Percentiles rank a stretch among this genome's conserved stretches.
These are phyloP conservation scores for Alternaria postmessia DNA, from an alignment of 2,329 filamentous ascomycete genomes.

Conservation along the genomic window DNA sequence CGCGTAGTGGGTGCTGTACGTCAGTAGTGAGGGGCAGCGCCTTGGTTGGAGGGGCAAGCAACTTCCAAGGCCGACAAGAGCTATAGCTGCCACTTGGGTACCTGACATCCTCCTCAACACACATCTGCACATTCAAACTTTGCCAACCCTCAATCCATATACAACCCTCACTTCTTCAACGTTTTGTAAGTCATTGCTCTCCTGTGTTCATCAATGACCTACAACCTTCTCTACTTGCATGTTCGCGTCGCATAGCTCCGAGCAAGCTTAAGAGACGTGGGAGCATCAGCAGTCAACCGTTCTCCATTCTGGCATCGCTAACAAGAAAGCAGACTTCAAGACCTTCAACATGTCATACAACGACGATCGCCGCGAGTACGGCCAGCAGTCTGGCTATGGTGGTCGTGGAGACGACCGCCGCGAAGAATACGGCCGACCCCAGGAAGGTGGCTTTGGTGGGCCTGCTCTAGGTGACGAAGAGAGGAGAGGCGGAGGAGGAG, in stretches of 20 bases:
- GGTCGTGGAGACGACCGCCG: constrained; percentile 25
- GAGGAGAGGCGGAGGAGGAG: constrained; percentile 13
- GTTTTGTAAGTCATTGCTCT: background rate
- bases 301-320: background rate
- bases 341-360: constrained; percentile 35
- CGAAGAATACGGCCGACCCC: constrained; percentile 27
- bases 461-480: constrained; percentile 18
- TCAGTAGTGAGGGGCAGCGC: constrained; percentile 26
- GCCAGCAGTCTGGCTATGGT: constrained; percentile 20
- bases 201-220: background rate
- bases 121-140: background rate
- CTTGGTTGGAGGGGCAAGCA: constrained; percentile 17
- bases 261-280: background rate
- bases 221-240: background rate
- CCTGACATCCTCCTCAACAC: constrained; percentile 1
- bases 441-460: constrained; percentile 23
- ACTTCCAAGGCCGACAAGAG: constrained; percentile 2
- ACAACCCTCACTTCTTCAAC: background rate
- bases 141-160: background rate
- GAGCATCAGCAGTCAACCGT: background rate
- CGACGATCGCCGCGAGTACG: constrained; percentile 29
- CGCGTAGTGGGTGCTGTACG: constrained; percentile 21
- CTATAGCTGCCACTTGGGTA: constrained; percentile 11
- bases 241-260: background rate
- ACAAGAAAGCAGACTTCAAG: background rate